phyloP scores from a whole-genome alignment of 805 yeast species.

The Nakazawaea wyomingensis region DNA sequence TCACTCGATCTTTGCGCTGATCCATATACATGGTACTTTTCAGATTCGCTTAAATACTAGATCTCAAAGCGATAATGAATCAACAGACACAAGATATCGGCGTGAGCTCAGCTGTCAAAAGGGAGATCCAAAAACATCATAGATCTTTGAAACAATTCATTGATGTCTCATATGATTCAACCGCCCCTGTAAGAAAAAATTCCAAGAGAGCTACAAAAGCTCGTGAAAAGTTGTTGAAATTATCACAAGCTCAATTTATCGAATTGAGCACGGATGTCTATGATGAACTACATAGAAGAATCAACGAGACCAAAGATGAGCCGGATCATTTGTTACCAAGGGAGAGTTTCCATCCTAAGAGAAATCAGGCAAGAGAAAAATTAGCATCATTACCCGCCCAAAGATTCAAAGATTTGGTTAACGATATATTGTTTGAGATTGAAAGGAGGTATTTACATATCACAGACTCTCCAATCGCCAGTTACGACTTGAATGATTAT shows the following conservation, averaged over 20 bases:
- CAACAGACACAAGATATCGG: not conserved
- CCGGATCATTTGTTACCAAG: constrained; percentile 67
- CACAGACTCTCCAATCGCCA: constrained; percentile 4
- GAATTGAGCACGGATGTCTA: constrained; percentile 93
- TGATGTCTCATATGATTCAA: constrained; percentile 41
- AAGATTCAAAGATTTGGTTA: constrained; percentile 84
- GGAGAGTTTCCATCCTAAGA: constrained; percentile 77
- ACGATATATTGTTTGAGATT: constrained; percentile 83
- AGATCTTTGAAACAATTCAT: constrained; percentile 46
- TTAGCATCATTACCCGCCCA: constrained; percentile 76
- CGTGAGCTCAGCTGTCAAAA: constrained; percentile 6
- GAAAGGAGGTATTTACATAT: constrained; percentile 64
- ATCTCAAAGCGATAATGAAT: not conserved
- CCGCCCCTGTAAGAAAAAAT: constrained; percentile 34
- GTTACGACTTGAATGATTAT: too few relatives aligned
- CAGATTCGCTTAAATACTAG: too few relatives aligned
- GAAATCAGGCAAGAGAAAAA: constrained; percentile 94
- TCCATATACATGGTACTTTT: too few relatives aligned
- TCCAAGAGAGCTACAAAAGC: constrained; percentile 73
- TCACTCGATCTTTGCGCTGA: too few relatives aligned
- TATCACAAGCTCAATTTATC: constrained; percentile 75
- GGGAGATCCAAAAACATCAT: constrained; percentile 31
- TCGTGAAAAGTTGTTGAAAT: constrained; percentile 74
- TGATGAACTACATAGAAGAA: constrained; percentile 84
- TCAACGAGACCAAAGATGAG: constrained; percentile 47